These are phyloP conservation scores for Pisolithus thermaeus DNA, from an alignment of 1,284 basidiomycete species.

Conservation along the genomic window DNA sequence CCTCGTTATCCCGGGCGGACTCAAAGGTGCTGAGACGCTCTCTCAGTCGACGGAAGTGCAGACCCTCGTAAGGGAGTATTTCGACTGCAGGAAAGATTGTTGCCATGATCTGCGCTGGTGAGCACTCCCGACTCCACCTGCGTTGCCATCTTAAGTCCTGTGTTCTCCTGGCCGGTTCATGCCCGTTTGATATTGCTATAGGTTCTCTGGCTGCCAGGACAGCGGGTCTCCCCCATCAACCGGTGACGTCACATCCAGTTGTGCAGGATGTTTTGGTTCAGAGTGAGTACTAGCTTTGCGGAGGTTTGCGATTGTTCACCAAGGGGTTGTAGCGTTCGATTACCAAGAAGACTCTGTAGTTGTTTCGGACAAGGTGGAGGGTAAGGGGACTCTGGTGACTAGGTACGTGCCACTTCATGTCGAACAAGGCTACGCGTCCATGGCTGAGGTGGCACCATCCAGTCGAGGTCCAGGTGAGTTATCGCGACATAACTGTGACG, in stretches of 20 bases:
- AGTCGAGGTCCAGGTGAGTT: constrained; percentile 71
- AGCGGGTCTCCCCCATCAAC: constrained; percentile 56
- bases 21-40: constrained; percentile 74
- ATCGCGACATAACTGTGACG: background rate
- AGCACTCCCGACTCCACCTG: background rate
- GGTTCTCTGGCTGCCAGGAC: constrained; percentile 67
- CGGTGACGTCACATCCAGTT: constrained; percentile 77
- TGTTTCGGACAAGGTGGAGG: constrained; percentile 37
- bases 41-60: constrained; percentile 57
- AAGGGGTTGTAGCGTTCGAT: constrained; percentile 51
- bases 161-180: background rate
- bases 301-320: background rate
- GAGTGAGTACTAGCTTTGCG: constrained; percentile 33
- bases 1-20: constrained; percentile 76
- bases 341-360: constrained; percentile 80
- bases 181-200: constrained; percentile 19
- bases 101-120: constrained; percentile 82
- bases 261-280: constrained; percentile 59
- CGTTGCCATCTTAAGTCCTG: too few species aligned
- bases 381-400: constrained; percentile 61
- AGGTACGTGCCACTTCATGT: constrained; percentile 41
- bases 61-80: constrained; percentile 55
- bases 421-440: background rate
- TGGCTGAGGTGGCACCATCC: background rate
- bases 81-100: constrained; percentile 59